A percentile compares a stretch with the other conserved stretches of the same genome.
Conservation (phyloP, 2,329 filamentous ascomycete species). For the Penicillium sp. region DNA sequence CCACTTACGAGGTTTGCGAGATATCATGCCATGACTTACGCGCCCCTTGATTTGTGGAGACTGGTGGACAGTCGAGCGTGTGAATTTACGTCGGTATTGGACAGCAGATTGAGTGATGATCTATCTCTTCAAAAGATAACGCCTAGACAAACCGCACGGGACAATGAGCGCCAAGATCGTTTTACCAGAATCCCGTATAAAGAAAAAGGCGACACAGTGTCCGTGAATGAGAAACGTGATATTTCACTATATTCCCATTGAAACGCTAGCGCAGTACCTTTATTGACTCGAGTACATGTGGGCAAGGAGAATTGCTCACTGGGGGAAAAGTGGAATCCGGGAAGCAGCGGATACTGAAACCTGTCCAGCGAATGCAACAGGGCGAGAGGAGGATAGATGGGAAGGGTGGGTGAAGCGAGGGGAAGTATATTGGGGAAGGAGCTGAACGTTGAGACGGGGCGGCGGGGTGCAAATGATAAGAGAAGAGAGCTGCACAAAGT, state of each 20-base stretch:
- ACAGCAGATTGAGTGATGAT: background rate
- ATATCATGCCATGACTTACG: background rate
- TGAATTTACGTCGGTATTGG: background rate
- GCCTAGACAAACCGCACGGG: background rate
- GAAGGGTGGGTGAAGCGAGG: background rate
- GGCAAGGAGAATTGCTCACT: constrained; percentile 5
- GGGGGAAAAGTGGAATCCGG: background rate
- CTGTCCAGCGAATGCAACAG: background rate
- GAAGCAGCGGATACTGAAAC: background rate
- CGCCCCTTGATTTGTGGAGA: no score
- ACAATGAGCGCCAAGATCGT: background rate
- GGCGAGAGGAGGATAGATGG: background rate
- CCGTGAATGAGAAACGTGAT: background rate
- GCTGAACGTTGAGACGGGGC: background rate
- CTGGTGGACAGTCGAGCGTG: no score
- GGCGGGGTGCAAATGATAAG: background rate
- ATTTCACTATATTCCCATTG: background rate
- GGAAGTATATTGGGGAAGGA: background rate
- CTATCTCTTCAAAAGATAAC: background rate
- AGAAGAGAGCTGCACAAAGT: background rate
- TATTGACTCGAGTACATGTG: constrained; percentile 24
- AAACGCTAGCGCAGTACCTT: constrained; percentile 11
- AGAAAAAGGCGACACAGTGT: background rate
- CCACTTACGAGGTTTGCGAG: background rate
- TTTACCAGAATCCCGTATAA: background rate